A percentile compares a stretch with the other conserved stretches of the same genome.
Evolutionary conservation across 192 early-diverging fungal genomes (phyloP).

Genomic region (Tieghemiomyces parasiticus): DNA sequence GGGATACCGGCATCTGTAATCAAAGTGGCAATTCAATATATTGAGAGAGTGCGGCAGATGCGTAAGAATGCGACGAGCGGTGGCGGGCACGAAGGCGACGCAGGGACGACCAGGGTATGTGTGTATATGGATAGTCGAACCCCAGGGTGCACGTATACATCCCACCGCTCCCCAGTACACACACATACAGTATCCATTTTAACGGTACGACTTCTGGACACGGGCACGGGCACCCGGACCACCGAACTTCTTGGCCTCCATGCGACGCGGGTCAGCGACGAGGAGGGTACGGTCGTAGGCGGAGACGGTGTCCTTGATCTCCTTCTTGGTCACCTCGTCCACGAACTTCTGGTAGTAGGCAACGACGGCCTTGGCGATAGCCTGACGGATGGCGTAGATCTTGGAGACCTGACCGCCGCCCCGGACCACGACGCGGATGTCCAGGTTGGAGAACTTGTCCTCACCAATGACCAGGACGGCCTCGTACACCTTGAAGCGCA

Average conservation of each 20-base stretch:
- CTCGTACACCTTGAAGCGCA: slow-evolving; percentile 98
- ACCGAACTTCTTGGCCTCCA: slow-evolving; percentile 99
- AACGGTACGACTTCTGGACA: slow-evolving; percentile 85
- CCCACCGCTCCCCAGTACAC: too few species aligned
- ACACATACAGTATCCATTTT: slow-evolving; percentile 26
- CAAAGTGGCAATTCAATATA: too few species aligned
- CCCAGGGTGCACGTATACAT: too few species aligned
- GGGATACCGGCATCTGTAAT: too few species aligned
- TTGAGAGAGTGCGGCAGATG: too few species aligned
- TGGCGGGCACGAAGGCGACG: too few species aligned
- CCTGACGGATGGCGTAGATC: slow-evolving; percentile 97
- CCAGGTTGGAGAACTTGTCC: slow-evolving; percentile 89
- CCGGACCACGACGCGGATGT: slow-evolving; percentile 92
- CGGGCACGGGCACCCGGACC: slow-evolving; percentile 97
- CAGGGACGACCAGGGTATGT: too few species aligned
- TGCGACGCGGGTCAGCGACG: slow-evolving; percentile 96
- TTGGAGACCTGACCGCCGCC: slow-evolving; percentile 97
- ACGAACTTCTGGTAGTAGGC: slow-evolving; percentile 99
- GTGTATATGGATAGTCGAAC: too few species aligned
- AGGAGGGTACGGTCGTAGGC: slow-evolving; percentile 94
- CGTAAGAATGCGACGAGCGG: too few species aligned
- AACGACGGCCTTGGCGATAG: slow-evolving; percentile 97
- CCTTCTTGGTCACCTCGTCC: slow-evolving; percentile 99
- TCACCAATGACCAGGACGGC: slow-evolving; percentile 90
- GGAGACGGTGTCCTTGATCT: slow-evolving; percentile 87